Evolutionary conservation across 768 basidiomycete genomes (phyloP).

Genomic region (Suillus placidus): DNA sequence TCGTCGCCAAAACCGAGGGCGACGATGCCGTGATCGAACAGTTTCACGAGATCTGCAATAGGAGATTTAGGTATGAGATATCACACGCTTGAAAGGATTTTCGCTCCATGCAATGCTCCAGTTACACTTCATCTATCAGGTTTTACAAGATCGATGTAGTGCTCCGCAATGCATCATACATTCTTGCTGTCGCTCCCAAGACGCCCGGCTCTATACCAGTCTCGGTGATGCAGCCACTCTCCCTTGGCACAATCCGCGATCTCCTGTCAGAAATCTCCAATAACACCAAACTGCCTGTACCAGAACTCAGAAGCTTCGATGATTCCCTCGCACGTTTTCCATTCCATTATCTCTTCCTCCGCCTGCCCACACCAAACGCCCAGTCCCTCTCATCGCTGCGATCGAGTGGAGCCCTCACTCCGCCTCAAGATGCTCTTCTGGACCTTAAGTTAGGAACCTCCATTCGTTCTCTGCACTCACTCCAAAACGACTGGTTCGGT

Average conservation of each 20-base stretch:
- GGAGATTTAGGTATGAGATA: constrained; percentile 35
- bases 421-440: constrained; percentile 45
- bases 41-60: constrained; percentile 25
- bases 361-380: constrained; percentile 33
- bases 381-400: constrained; percentile 42
- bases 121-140: constrained; percentile 30
- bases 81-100: not conserved
- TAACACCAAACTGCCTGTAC: constrained; percentile 53
- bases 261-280: constrained; percentile 46
- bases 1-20: constrained; percentile 31
- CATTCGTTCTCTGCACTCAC: constrained; percentile 63
- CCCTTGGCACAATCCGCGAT: constrained; percentile 37
- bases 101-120: constrained; percentile 20
- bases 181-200: constrained; percentile 24
- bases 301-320: constrained; percentile 50
- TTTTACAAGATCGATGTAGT: constrained; percentile 32
- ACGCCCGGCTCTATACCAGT: constrained; percentile 15
- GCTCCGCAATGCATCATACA: constrained; percentile 20
- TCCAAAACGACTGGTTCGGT: constrained; percentile 83
- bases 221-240: constrained; percentile 21
- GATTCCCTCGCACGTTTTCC: constrained; percentile 47
- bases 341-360: constrained; percentile 51
- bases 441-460: constrained; percentile 65
- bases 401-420: constrained; percentile 30
- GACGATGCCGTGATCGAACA: constrained; percentile 18